Conservation (phyloP, 2,329 filamentous ascomycete species). For the Pseudocercospora vitis region DNA sequence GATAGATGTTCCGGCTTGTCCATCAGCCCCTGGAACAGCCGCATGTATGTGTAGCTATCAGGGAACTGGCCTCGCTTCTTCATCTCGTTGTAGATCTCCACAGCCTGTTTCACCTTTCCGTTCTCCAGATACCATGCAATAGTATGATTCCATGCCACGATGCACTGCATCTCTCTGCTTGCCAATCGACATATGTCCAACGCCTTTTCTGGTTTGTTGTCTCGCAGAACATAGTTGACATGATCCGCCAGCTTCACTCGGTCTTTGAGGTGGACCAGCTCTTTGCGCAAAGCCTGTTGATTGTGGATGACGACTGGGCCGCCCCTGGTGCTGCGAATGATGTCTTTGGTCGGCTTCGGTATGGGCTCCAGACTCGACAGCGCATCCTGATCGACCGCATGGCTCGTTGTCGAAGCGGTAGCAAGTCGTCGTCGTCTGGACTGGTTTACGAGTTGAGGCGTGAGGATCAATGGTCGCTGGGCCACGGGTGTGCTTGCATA, state of each 20-base stretch:
- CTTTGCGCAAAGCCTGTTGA: slow-evolving; percentile 48
- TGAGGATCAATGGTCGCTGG: slow-evolving; percentile 28
- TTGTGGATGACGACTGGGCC: slow-evolving; percentile 18
- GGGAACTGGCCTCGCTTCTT: slow-evolving; percentile 86
- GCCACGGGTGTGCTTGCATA: slow-evolving; percentile 15
- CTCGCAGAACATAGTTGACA: slow-evolving; percentile 60
- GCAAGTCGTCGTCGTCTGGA: slow-evolving; percentile 12
- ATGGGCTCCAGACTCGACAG: slow-evolving; percentile 33
- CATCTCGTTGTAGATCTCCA: slow-evolving; percentile 97
- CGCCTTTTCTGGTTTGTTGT: slow-evolving; percentile 65
- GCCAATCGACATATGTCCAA: slow-evolving; percentile 66
- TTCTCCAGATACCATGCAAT: slow-evolving; percentile 69
- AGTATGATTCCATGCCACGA: slow-evolving; percentile 85
- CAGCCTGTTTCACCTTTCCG: slow-evolving; percentile 60
- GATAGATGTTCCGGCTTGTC: slow-evolving; percentile 59
- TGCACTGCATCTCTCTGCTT: slow-evolving; percentile 63
- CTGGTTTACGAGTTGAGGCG: slow-evolving; percentile 21
- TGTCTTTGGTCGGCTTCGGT: slow-evolving; percentile 8
- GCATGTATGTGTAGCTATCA: slow-evolving; percentile 79
- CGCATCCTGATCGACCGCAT: slow-evolving; percentile 23
- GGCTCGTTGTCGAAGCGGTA: slow-evolving; percentile 13
- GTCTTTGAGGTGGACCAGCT: slow-evolving; percentile 66
- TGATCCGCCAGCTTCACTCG: slow-evolving; percentile 70
- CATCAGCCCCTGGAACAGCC: slow-evolving; percentile 75
- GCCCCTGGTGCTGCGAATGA: slow-evolving; percentile 7